Conservation (phyloP, 2,329 filamentous ascomycete genomes). For the Hymenoscyphus fructigenus region DNA sequence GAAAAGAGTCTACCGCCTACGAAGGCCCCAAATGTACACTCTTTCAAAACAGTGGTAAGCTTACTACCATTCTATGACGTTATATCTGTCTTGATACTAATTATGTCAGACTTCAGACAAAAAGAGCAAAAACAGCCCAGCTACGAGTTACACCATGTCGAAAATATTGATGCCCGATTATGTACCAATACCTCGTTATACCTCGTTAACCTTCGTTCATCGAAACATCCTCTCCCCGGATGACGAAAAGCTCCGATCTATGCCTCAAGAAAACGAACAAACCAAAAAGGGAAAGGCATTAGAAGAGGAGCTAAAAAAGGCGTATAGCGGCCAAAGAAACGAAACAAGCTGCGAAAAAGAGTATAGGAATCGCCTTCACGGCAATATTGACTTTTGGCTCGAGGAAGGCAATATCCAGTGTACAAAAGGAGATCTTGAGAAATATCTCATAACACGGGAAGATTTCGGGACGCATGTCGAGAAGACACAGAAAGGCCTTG, state of each 20-base stretch:
- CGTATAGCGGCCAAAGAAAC: neutral
- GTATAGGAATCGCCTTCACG: conserved; percentile 16
- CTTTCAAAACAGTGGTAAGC: neutral
- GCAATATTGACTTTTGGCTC: conserved; percentile 24
- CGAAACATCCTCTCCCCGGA: conserved; percentile 31
- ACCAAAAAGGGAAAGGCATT: neutral
- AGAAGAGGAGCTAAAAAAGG: neutral
- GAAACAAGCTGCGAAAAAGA: conserved; percentile 24
- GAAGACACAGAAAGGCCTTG: conserved; percentile 6
- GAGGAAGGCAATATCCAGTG: conserved; percentile 19
- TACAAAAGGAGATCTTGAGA: conserved; percentile 20
- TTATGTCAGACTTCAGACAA: neutral
- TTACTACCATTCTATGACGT: neutral
- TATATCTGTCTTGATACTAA: neutral
- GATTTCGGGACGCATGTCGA: too few relatives aligned
- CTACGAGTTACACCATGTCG: conserved; percentile 13
- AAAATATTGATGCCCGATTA: conserved; percentile 17
- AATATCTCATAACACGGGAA: conserved; percentile 22
- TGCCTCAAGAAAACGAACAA: conserved; percentile 14
- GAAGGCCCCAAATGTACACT: neutral
- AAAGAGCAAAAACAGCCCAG: neutral
- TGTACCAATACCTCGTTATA: conserved; percentile 29
- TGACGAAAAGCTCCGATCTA: conserved; percentile 28
- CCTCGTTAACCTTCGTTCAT: conserved; percentile 26
- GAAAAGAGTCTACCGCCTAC: neutral